Conservation (phyloP, 2,329 filamentous ascomycete species). For the Arthroderma uncinatum region DNA sequence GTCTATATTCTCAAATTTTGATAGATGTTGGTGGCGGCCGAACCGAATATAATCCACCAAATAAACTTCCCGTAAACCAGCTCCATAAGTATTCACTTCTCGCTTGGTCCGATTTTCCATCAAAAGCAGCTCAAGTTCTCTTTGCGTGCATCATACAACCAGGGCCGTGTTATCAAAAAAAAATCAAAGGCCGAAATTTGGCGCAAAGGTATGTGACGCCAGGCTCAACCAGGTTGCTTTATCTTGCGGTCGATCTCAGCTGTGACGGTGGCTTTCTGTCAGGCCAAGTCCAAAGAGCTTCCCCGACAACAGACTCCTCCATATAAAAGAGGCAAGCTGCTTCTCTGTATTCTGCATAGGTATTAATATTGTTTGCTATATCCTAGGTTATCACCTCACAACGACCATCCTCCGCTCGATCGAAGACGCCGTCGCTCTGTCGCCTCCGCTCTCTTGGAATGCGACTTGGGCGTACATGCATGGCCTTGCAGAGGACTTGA, state of each 20-base stretch:
- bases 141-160: too few relatives aligned
- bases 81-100: neutral
- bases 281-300: neutral
- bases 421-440: neutral
- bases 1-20: neutral
- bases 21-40: neutral
- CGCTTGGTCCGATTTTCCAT: too few relatives aligned
- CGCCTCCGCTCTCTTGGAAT: neutral
- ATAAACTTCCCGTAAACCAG: neutral
- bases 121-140: neutral
- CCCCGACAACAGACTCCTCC: neutral
- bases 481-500: neutral
- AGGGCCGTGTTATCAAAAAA: neutral
- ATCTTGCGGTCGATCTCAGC: neutral
- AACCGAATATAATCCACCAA: neutral
- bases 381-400: neutral
- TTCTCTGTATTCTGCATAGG: neutral
- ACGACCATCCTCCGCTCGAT: neutral
- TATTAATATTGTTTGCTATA: neutral
- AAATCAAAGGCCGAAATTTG: neutral
- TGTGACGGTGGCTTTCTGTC: neutral
- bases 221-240: neutral
- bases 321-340: neutral
- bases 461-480: neutral
- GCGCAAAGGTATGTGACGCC: neutral